Evolutionary conservation across 148 eudicot genomes (phyloP).

Genomic region (Rhododendron williamsianum): DNA sequence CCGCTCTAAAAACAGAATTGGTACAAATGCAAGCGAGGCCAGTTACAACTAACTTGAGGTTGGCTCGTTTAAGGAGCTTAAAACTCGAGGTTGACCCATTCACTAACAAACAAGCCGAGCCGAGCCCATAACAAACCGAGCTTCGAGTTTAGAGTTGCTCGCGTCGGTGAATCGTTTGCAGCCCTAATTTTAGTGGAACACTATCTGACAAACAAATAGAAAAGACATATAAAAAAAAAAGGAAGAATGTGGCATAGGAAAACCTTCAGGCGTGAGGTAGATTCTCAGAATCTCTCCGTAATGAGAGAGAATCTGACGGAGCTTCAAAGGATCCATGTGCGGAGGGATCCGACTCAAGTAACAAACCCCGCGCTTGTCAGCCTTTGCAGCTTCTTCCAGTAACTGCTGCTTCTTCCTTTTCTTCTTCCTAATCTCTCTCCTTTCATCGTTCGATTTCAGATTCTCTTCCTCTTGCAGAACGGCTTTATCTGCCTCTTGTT

Average conservation of each 20-base stretch:
- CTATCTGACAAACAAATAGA: not conserved
- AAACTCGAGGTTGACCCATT: not conserved
- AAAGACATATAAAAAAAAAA: not conserved
- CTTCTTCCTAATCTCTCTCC: slow-evolving; percentile 31
- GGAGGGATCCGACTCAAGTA: slow-evolving; percentile 87
- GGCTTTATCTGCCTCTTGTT: not conserved
- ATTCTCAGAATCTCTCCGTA: slow-evolving; percentile 66
- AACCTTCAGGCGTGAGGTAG: slow-evolving; percentile 78
- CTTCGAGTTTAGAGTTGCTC: not conserved
- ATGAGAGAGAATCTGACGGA: slow-evolving; percentile 71
- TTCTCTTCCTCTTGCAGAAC: not conserved
- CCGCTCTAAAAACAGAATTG: not conserved
- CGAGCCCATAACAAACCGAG: not conserved
- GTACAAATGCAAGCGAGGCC: not conserved
- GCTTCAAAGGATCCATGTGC: slow-evolving; percentile 68
- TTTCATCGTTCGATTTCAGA: not conserved
- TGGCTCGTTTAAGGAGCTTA: not conserved
- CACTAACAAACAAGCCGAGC: not conserved
- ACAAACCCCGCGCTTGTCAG: slow-evolving; percentile 60
- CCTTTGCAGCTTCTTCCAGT: slow-evolving; percentile 50
- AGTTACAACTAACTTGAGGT: not conserved
- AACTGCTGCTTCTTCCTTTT: slow-evolving; percentile 48
- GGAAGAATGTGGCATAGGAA: not conserved
- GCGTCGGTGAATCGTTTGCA: not conserved
- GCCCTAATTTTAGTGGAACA: not conserved